phyloP scores from a whole-genome alignment of 192 early-diverging fungal genomes.

The Funneliformis geosporum region DNA sequence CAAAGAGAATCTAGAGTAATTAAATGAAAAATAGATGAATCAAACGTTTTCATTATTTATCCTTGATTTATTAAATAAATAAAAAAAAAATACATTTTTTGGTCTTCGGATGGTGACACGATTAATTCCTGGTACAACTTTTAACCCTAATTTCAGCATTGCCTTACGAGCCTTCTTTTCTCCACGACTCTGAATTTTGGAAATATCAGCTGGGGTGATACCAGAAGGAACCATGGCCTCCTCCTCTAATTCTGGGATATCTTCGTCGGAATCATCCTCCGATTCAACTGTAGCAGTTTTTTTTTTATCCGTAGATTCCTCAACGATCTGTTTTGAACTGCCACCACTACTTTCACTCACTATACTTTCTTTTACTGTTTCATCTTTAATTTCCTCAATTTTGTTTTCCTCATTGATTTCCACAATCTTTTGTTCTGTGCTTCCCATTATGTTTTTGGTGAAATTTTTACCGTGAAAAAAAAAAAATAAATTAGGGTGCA shows the following conservation, averaged over 20 bases:
- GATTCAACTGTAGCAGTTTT: slow-evolving; percentile 28
- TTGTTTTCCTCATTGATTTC: background rate
- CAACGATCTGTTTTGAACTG: background rate
- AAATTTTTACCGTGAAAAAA: background rate
- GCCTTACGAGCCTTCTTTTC: slow-evolving; percentile 99
- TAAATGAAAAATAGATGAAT: background rate
- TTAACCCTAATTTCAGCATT: slow-evolving; percentile 86
- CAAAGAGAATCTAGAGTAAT: slow-evolving; percentile 68
- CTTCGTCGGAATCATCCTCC: slow-evolving; percentile 44
- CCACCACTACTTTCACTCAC: background rate
- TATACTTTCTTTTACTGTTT: background rate
- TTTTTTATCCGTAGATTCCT: background rate
- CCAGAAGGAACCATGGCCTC: slow-evolving; percentile 11
- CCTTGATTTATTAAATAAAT: background rate
- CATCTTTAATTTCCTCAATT: background rate
- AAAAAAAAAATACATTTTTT: slow-evolving; percentile 58
- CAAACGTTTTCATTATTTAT: background rate
- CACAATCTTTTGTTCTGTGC: background rate
- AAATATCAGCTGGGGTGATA: slow-evolving; percentile 29
- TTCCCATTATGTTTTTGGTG: background rate
- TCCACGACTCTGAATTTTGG: slow-evolving; percentile 67
- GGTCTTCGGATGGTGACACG: slow-evolving; percentile 88
- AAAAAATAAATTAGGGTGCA: no score
- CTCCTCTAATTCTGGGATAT: slow-evolving; percentile 45
- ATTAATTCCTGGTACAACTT: slow-evolving; percentile 81